Evolutionary conservation across 2,329 filamentous ascomycete genomes (phyloP).

Genomic region (Arthroderma sp.): DNA sequence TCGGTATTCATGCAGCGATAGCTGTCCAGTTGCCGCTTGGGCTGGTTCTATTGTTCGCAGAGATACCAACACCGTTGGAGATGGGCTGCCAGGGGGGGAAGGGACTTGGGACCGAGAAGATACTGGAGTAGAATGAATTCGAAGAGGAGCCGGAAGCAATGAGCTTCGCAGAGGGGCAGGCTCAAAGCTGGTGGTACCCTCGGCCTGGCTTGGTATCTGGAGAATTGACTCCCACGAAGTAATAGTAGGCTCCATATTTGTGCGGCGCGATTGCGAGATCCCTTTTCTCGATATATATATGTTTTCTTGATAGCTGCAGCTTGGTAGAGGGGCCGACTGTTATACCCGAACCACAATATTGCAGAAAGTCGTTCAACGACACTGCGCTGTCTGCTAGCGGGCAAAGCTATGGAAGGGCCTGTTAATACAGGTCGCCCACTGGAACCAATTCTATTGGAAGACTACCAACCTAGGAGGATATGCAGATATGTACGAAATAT

Average conservation of each 20-base stretch:
- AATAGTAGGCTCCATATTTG: not conserved
- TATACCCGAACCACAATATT: not conserved
- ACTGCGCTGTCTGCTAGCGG: too few relatives aligned
- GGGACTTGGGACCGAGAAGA: not conserved
- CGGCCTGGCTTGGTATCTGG: not conserved
- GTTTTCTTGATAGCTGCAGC: not conserved
- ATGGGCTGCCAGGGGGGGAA: slow-evolving; percentile 9
- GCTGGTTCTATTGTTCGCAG: slow-evolving; percentile 2
- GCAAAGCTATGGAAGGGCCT: too few relatives aligned
- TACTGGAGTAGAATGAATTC: slow-evolving; percentile 1
- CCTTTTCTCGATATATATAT: not conserved
- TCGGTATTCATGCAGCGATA: slow-evolving; percentile 12
- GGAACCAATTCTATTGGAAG: too few relatives aligned
- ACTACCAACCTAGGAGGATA: too few relatives aligned
- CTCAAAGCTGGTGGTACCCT: not conserved
- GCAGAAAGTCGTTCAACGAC: not conserved
- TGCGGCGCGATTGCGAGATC: not conserved
- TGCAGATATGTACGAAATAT: too few relatives aligned
- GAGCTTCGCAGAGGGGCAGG: not conserved
- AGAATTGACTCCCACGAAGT: slow-evolving; percentile 1
- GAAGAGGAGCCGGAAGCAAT: slow-evolving; percentile 5
- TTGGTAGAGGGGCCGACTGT: not conserved
- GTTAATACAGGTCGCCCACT: too few relatives aligned
- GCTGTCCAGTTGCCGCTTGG: slow-evolving; percentile 3
- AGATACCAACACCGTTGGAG: slow-evolving; percentile 9